phyloP scores from a whole-genome alignment of 257 asterid species.

The Handroanthus guayacan region DNA sequence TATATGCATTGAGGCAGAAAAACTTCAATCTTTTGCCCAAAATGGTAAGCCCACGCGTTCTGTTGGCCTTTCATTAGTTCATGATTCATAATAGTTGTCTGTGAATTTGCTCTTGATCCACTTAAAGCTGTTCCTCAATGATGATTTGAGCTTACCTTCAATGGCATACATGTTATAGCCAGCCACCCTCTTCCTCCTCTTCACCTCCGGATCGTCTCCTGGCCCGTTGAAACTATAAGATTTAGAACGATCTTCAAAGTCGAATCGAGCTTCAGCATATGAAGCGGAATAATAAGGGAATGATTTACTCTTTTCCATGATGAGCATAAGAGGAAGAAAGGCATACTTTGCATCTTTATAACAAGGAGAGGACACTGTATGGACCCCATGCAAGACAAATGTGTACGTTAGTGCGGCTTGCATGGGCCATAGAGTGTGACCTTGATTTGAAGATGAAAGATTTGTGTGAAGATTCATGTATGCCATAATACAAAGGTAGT shows the following conservation, averaged over 20 bases:
- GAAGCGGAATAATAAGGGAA: constrained; percentile 79
- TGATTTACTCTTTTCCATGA: constrained; percentile 79
- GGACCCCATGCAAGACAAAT: constrained; percentile 57
- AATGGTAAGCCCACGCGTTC: not conserved
- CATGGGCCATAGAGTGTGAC: constrained; percentile 73
- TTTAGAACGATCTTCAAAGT: constrained; percentile 73
- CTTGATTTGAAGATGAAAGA: constrained; percentile 44
- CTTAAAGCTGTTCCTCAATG: constrained; percentile 83
- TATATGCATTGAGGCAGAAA: constrained; percentile 1
- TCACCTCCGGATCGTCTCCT: constrained; percentile 68
- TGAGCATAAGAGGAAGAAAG: constrained; percentile 19
- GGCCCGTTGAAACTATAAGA: constrained; percentile 93
- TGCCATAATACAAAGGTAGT: constrained; percentile 21
- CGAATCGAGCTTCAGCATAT: constrained; percentile 70
- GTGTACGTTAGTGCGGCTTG: constrained; percentile 59
- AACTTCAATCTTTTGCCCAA: not conserved
- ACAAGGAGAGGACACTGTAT: constrained; percentile 32
- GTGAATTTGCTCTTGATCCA: constrained; percentile 90
- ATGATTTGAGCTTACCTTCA: constrained; percentile 89
- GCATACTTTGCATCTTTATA: constrained; percentile 27
- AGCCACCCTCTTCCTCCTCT: constrained; percentile 89
- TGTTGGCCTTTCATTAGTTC: constrained; percentile 22
- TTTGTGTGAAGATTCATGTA: constrained; percentile 40
- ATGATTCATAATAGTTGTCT: constrained; percentile 51
- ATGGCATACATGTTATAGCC: constrained; percentile 71